phyloP scores from a whole-genome alignment of 2,329 filamentous ascomycete species.

The Calonectria crousiana region DNA sequence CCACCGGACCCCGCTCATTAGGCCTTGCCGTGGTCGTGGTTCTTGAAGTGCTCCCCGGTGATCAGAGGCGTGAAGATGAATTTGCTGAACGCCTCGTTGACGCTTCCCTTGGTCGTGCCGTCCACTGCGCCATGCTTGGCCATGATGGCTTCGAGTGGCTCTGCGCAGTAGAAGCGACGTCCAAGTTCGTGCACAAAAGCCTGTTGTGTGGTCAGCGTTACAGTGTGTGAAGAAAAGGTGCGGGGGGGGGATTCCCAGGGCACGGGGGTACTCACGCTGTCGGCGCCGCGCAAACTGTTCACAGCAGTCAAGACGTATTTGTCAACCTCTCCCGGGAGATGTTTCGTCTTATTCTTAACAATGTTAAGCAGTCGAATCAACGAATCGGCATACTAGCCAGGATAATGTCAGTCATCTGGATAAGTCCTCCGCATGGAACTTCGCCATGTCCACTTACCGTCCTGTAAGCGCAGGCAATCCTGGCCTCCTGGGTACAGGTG shows the following conservation, averaged over 20 bases:
- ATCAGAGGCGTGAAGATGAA: conserved; percentile 45
- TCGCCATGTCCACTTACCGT: conserved; percentile 27
- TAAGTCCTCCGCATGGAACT: not conserved
- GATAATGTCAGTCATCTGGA: not conserved
- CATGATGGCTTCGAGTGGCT: conserved; percentile 41
- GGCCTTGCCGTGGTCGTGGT: conserved; percentile 21
- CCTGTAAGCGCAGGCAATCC: conserved; percentile 44
- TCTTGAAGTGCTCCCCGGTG: conserved; percentile 46
- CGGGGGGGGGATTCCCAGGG: not conserved
- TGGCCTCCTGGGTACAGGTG: conserved; percentile 38
- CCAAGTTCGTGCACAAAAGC: conserved; percentile 44
- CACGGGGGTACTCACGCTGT: conserved; percentile 36
- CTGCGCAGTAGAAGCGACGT: conserved; percentile 44
- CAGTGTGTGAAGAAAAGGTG: not conserved
- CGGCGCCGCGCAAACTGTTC: conserved; percentile 46
- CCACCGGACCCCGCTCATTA: not conserved
- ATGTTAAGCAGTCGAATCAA: conserved; percentile 43
- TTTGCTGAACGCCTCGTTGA: conserved; percentile 42
- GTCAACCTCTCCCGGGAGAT: conserved; percentile 44
- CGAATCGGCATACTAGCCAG: conserved; percentile 44
- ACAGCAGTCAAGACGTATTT: conserved; percentile 44
- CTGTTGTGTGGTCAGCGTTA: conserved; percentile 24
- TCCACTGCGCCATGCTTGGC: conserved; percentile 46
- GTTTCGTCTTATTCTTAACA: conserved; percentile 40
- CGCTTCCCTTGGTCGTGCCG: conserved; percentile 43